phyloP scores from a whole-genome alignment of 306 rosid genomes.

The Styphnolobium japonicum region DNA sequence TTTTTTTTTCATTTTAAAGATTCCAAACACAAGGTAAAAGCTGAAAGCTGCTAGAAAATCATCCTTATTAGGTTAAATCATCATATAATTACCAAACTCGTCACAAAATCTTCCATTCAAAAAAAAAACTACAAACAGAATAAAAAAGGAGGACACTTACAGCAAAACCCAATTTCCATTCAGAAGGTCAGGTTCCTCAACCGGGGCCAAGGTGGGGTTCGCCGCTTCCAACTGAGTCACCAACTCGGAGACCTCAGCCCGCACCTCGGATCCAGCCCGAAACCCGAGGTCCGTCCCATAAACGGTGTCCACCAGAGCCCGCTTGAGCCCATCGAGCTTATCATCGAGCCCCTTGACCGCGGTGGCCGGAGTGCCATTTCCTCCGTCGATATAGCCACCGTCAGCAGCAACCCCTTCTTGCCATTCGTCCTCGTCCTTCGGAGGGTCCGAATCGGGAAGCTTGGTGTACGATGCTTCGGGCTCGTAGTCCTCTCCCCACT shows the following conservation, averaged over 20 bases:
- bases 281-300: conserved; percentile 86
- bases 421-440: conserved; percentile 82
- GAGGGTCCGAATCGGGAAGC: conserved; percentile 63
- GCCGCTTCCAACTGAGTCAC: conserved; percentile 84
- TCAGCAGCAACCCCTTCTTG: conserved; percentile 33
- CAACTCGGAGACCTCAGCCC: conserved; percentile 88
- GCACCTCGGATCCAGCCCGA: conserved; percentile 72
- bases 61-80: neutral
- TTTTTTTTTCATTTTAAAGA: neutral
- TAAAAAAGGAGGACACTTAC: conserved; percentile 34
- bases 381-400: conserved; percentile 28
- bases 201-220: conserved; percentile 75
- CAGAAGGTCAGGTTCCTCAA: conserved; percentile 60
- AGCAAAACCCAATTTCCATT: conserved; percentile 89
- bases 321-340: conserved; percentile 58
- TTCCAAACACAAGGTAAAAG: neutral
- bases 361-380: conserved; percentile 48
- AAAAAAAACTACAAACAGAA: neutral
- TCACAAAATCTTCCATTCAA: neutral
- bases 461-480: conserved; percentile 38
- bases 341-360: conserved; percentile 13
- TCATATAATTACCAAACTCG: neutral
- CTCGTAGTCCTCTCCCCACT: conserved; percentile 70
- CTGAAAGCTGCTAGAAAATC: neutral
- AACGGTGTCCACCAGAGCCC: conserved; percentile 72